These are phyloP conservation scores for Lachnellula arida DNA, from an alignment of 2,329 filamentous ascomycete genomes.

Conservation along the genomic window DNA sequence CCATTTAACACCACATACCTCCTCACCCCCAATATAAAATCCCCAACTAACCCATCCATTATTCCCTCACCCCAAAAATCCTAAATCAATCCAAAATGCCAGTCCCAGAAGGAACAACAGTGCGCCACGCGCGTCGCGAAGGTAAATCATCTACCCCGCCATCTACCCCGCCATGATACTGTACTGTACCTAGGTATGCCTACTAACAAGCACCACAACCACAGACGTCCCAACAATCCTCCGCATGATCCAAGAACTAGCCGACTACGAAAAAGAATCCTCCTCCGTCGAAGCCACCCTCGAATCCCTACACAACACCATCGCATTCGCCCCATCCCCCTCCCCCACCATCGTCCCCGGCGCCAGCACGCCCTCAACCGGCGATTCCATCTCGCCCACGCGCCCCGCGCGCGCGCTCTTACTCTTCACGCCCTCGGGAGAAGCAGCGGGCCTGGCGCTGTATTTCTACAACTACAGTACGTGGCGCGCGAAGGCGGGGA, in stretches of 20 bases:
- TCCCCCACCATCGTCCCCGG: no score
- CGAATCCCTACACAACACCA: constrained; percentile 64
- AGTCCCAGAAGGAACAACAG: constrained; percentile 25
- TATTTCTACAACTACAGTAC: constrained; percentile 97
- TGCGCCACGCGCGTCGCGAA: constrained; percentile 57
- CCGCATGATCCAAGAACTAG: constrained; percentile 75
- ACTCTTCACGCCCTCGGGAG: constrained; percentile 46
- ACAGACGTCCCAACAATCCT: constrained; percentile 80
- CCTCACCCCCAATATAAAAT: background rate
- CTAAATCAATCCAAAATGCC: constrained; percentile 12
- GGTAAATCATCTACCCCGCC: constrained; percentile 37
- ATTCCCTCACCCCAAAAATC: background rate
- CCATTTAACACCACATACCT: background rate
- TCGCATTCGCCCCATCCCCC: constrained; percentile 65
- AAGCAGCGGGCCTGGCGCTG: constrained; percentile 70
- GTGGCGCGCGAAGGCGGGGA: constrained; percentile 80
- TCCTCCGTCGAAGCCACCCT: constrained; percentile 74
- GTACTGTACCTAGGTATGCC: no score
- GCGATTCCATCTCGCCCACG: constrained; percentile 49
- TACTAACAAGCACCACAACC: background rate
- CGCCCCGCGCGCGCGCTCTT: constrained; percentile 74
- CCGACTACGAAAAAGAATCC: constrained; percentile 78
- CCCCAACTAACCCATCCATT: background rate
- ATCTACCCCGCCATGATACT: background rate
- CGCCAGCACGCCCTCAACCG: constrained; percentile 35